Evolutionary conservation across 1,284 basidiomycete genomes (phyloP), one percentile per base, ranked within the genome.

Genomic region (Ceraceosorus bombacis): DNA sequence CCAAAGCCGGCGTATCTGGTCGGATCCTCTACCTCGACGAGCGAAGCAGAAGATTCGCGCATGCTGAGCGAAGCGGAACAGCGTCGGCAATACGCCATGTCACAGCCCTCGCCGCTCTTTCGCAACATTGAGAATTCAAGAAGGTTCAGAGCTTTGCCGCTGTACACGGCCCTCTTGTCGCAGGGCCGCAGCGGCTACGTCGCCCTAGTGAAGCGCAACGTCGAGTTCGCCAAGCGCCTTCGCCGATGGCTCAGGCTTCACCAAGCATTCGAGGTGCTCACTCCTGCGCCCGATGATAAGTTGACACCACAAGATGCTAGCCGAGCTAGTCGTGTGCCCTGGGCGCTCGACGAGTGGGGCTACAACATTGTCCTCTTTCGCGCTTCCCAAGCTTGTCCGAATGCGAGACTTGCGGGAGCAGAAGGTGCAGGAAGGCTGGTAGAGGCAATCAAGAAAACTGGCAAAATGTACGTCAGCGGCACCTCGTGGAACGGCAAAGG

Each of bases 81-180:
- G 12, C 27, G n/a, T 37, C 38, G 49, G 6, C 48, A 40, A 12
- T 50, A 13, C 17, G 12, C 17, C 5, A 40, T 6, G 9, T 15
- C 17, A 12, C 51, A 49, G 39, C 58, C 46, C 46, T 46, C 27
- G 15, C n/a, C 63, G 49, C 53, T 66, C 60, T 12, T 54, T 55
- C 49, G 59, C 13, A 62, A 62, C 54, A 13, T 61, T 37, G 82
- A 83, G 64, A 83, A 82, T 68, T 81, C 79, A 4, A 69, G 81
- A 5, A 72, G 82, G 15, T 82, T 82, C 70, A 73, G 82, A 12
- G 81, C 80, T 1, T 71, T 83, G 17, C 81, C 82, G 0, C 62
- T 83, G n/a, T 79, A 80, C 56, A 79, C 81, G 1, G 78, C 79
- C 27, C 67, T 83, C 7, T 48, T 82, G 15, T 75, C 76, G 15